Evolutionary conservation across 2,329 filamentous ascomycete genomes (phyloP).

Genomic region (Fusarium sublunatum): DNA sequence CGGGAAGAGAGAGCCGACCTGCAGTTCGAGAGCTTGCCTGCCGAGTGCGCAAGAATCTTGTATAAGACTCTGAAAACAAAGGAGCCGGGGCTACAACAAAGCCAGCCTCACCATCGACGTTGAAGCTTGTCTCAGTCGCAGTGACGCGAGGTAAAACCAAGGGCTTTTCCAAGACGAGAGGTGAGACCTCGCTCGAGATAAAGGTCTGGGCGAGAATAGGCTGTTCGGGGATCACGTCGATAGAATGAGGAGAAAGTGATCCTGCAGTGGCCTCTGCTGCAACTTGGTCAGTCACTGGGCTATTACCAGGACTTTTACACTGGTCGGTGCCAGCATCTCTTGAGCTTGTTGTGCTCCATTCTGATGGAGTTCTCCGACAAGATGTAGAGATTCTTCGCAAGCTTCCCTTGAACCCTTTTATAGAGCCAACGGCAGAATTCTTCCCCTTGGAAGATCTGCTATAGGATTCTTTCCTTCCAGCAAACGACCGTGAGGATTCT

Average conservation of each 20-base stretch:
- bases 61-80: constrained; percentile 14
- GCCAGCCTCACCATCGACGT: constrained; percentile 41
- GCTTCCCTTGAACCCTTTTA: constrained; percentile 22
- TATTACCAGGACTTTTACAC: neutral
- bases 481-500: neutral
- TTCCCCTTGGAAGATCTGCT: neutral
- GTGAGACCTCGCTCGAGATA: constrained; percentile 25
- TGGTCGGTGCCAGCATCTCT: neutral
- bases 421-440: constrained; percentile 1
- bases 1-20: constrained; percentile 16
- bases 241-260: constrained; percentile 13
- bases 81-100: constrained; percentile 1
- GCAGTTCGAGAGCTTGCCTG: neutral
- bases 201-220: constrained; percentile 15
- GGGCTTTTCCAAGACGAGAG: constrained; percentile 20
- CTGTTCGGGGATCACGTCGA: constrained; percentile 12
- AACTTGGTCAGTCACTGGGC: neutral
- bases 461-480: neutral
- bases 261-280: neutral
- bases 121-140: constrained; percentile 24
- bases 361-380: constrained; percentile 31
- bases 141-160: constrained; percentile 6
- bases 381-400: constrained; percentile 39
- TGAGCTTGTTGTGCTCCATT: constrained; percentile 33
- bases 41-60: constrained; percentile 8